Evolutionary conservation across 805 yeast genomes (phyloP), one percentile per base, ranked within the genome.

Genomic region (Kregervanrija pseudodelftensis): DNA sequence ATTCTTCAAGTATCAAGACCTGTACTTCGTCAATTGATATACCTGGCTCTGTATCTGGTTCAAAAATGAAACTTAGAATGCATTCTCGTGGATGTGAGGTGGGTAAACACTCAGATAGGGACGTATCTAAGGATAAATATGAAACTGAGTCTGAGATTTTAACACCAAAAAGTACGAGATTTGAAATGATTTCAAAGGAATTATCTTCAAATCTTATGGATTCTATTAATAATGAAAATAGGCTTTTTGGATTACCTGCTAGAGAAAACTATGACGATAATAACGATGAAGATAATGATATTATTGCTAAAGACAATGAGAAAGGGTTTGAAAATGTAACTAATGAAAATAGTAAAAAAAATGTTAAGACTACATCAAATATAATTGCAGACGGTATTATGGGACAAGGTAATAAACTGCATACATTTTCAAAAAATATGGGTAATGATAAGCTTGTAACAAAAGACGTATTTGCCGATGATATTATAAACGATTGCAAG

Each of bases 161-260:
- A 8, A 22, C 28, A 22, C 28, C 28, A 22, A 22, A 22, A 22
- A 22, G 28, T 22, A 22, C 28, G 8, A 22, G 28, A 7, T 22
- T 22, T 22, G 28, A 22, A 7, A 22, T 22, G 28, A 36, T 57
- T n/a, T 40, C 52, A 8, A 59, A 57, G 41, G 63, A 60, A 44
- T 49, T 59, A 14, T 64, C 65, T 3, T 44, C 56, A 5, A 54
- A 60, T 37, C 44, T 61, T 33, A 53, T 61, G 40, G 63, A 59
- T 30, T 59, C 64, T 3, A 54, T 60, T 37, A 49, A 58, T 36
- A 55, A 59, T 37, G 64, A 59, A 39, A 60, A 61, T 41, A 60
- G 49, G 39, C 12, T 56, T 30, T 38, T 57, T 30, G 39, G 43
- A 5, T 28, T 15, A 11, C 28, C 5, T 12, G 30, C 36, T 22